phyloP scores from a whole-genome alignment of 805 yeast genomes.

The Brettanomyces sp. region DNA sequence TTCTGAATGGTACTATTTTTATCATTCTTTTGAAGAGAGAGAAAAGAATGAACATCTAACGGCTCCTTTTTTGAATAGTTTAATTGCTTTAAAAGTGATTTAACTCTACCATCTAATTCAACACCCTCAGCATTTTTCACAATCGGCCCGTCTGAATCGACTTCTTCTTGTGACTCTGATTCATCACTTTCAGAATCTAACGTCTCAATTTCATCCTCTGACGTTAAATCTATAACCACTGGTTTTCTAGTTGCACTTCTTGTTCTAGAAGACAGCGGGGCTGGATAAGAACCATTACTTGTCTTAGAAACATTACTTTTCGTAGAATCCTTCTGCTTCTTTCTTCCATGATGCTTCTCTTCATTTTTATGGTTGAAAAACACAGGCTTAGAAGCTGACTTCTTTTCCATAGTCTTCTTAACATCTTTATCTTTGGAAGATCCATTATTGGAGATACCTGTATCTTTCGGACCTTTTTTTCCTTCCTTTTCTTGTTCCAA shows the following conservation, averaged over 20 bases:
- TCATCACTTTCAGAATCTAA: not conserved
- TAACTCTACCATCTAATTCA: not conserved
- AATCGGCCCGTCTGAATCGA: not conserved
- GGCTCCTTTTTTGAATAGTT: not conserved
- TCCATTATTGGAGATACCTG: too few species aligned
- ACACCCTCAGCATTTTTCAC: not conserved
- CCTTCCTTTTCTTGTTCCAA: too few species aligned
- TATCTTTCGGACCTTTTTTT: too few species aligned
- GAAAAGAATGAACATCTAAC: not conserved
- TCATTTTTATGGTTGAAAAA: too few species aligned
- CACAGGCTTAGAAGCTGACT: too few species aligned
- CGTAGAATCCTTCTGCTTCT: too few species aligned
- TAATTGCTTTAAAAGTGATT: not conserved
- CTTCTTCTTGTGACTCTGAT: not conserved
- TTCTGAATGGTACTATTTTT: too few species aligned
- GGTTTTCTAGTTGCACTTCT: conserved; percentile 1
- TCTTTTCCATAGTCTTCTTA: too few species aligned
- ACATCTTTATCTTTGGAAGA: too few species aligned
- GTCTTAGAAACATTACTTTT: not conserved
- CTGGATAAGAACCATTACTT: not conserved
- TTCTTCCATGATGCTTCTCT: too few species aligned
- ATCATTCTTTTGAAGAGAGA: not conserved
- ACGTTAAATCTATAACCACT: not conserved
- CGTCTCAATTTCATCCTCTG: not conserved
- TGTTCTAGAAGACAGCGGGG: not conserved